Base-by-base conservation (phyloP, 345 rosid species). In the Citrus trifoliata region DNA sequence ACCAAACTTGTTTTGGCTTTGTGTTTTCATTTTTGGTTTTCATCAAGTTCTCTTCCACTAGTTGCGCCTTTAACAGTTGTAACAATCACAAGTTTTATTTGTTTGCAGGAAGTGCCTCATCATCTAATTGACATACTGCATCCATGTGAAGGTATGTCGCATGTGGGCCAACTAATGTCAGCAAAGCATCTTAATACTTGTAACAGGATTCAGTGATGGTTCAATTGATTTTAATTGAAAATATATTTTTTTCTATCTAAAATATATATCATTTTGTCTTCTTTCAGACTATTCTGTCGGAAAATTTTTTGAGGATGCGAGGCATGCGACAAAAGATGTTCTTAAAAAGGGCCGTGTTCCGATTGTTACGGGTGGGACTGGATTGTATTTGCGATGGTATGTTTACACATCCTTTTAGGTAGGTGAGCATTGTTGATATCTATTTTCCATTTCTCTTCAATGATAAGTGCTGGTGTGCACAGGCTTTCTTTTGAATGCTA, bases 361-460 rank as follows among this genome's bases (percentile, higher is more conserved):
- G 27, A 90, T 95, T 27, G 93, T 95, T 70, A 88, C 91, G 0
- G 98, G 99, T 73, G 98, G 99, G 14, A 95, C 99, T 69, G 99
- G 99, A 33, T 84, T 93, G 85, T 95, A 93, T 82, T 87, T 95
- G 80, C 84, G 98, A 77, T 95, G 99, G 99, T 95, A 92, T 79
- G 83, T 67, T 71, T 59, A 76, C n/a, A 21, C 75, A 35, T 73
- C 16, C 48, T 37, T 67, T 67, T 74, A 38, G 7, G 37, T 79
- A 69, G 65, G 74, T 56, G 76, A 81, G 62, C 74, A 78, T 73
- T 80, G 6, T 61, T 59, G 30, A 69, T 51, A 60, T 38, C n/a
- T 22, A 6, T 40, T 65, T 71, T 27, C 21, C 24, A 59, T 21
- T 30, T 22, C 53, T 68, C 12, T 28, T 70, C 4, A 7, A 35